Percentiles rank a stretch among this genome's conserved stretches.
Conservation (phyloP, 306 rosid genomes). For the Geum urbanum region DNA sequence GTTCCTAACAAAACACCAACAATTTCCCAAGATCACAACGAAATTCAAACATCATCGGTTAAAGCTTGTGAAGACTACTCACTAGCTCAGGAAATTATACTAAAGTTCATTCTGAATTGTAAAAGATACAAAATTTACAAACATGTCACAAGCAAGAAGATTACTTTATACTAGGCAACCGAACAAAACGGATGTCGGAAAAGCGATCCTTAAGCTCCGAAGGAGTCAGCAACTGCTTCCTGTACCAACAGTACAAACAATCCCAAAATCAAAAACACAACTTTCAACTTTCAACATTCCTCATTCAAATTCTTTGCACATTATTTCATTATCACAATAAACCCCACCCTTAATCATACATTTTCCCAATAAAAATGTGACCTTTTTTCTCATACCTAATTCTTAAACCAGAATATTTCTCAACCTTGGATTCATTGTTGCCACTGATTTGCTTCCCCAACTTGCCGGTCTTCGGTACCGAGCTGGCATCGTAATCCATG, state of each 20-base stretch:
- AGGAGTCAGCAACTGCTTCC: slow-evolving; percentile 58
- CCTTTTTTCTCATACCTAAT: slow-evolving; percentile 38
- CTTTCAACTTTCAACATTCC: background rate
- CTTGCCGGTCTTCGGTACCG: slow-evolving; percentile 23
- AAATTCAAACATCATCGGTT: background rate
- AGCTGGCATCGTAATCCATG: slow-evolving; percentile 43
- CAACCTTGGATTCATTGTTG: slow-evolving; percentile 37
- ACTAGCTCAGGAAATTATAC: background rate
- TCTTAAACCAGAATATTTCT: slow-evolving; percentile 76
- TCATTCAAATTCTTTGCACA: background rate
- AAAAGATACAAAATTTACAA: slow-evolving; percentile 4
- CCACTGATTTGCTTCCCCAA: slow-evolving; percentile 14
- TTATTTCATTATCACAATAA: too few relatives aligned
- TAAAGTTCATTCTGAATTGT: background rate
- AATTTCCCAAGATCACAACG: slow-evolving; percentile 3
- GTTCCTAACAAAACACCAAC: slow-evolving; percentile 45
- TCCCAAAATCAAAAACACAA: background rate
- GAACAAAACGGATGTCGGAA: slow-evolving; percentile 76
- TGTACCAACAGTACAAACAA: slow-evolving; percentile 17
- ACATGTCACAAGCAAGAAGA: slow-evolving; percentile 17
- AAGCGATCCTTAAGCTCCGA: slow-evolving; percentile 56
- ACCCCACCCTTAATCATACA: background rate
- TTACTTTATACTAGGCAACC: slow-evolving; percentile 70
- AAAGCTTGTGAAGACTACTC: background rate
- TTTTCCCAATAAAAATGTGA: background rate